These are phyloP conservation scores for Geranomyces variabilis DNA, from an alignment of 192 early-diverging fungal genomes.

Conservation along the genomic window DNA sequence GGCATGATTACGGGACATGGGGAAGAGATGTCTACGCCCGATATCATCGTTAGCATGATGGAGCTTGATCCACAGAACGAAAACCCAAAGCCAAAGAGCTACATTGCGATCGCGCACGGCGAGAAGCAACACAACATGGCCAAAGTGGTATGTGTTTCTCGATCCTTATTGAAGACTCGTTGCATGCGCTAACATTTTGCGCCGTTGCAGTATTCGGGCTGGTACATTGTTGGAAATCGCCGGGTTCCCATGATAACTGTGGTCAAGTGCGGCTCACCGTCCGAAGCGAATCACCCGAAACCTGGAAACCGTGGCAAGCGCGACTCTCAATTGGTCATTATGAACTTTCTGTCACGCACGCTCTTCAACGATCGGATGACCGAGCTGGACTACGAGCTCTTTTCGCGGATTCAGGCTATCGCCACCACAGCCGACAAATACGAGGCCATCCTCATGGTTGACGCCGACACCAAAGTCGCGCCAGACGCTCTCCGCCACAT, in stretches of 20 bases:
- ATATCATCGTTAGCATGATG: conserved; percentile 73
- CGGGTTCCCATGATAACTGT: conserved; percentile 51
- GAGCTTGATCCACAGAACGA: conserved; percentile 46
- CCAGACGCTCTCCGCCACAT: conserved; percentile 36
- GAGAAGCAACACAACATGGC: conserved; percentile 91
- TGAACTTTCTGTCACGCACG: conserved; percentile 87
- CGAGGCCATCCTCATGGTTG: conserved; percentile 41
- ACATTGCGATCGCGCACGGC: conserved; percentile 89
- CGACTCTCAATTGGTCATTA: conserved; percentile 93
- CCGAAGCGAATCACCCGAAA: conserved; percentile 34
- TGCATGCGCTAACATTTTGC: no score
- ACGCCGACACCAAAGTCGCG: conserved; percentile 36
- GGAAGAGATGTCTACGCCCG: conserved; percentile 91
- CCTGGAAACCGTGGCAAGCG: conserved; percentile 83
- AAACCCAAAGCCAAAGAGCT: conserved; percentile 40
- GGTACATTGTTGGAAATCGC: conserved; percentile 33
- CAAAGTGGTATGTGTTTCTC: conserved; percentile 52
- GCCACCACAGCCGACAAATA: conserved; percentile 81
- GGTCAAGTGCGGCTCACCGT: conserved; percentile 49
- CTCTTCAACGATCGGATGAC: conserved; percentile 87
- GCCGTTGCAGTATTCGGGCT: conserved; percentile 39
- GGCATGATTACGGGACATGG: conserved; percentile 89
- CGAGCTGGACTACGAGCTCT: conserved; percentile 86
- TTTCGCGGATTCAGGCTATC: conserved; percentile 73
- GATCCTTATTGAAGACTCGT: no score